phyloP scores from a whole-genome alignment of 1,284 basidiomycete species.

The Veloboletus limbatus region DNA sequence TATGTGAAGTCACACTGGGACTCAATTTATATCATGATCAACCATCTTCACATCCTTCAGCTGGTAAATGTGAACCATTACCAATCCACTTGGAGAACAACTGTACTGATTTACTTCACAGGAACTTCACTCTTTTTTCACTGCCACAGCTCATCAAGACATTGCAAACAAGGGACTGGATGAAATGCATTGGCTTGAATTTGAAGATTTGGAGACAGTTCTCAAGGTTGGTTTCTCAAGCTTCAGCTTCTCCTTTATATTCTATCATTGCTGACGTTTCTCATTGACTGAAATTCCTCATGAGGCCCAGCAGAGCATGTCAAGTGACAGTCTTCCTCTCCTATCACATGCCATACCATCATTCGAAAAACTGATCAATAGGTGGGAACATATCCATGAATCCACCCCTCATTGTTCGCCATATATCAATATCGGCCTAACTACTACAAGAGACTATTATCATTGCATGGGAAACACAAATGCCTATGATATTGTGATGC shows the following conservation, averaged over 20 bases:
- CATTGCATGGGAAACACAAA: neutral
- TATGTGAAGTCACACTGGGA: neutral
- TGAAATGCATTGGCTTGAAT: neutral
- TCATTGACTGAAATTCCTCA: too few species aligned
- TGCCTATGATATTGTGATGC: neutral
- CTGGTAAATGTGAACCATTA: too few species aligned
- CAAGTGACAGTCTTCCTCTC: neutral
- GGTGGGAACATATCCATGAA: neutral
- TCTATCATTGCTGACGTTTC: too few species aligned
- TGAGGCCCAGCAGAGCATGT: neutral
- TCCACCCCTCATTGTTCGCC: neutral
- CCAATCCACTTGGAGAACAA: too few species aligned
- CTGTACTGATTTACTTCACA: too few species aligned
- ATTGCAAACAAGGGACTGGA: neutral
- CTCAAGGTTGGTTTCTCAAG: too few species aligned
- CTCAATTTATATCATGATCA: neutral
- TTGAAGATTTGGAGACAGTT: neutral
- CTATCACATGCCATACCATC: neutral
- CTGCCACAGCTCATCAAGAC: neutral
- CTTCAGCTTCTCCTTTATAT: too few species aligned
- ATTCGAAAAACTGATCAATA: neutral
- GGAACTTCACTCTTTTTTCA: neutral
- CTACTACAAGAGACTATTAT: neutral
- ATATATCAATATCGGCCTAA: neutral
- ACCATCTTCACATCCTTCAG: neutral